Evolutionary conservation across 2,329 filamentous ascomycete species (phyloP).

Genomic region (Hymenoscyphus fraxineus): DNA sequence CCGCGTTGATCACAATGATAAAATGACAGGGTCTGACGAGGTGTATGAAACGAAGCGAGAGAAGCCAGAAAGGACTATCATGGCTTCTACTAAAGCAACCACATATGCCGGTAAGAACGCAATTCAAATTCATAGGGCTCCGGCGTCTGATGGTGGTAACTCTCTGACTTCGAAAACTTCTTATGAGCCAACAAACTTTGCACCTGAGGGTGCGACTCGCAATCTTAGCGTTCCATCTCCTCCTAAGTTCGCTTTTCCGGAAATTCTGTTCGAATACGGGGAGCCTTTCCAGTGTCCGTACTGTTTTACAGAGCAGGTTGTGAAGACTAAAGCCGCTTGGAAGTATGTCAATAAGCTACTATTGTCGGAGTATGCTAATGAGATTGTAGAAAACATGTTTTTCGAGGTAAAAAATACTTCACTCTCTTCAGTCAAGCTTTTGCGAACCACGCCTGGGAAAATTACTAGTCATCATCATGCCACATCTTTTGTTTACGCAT

Average conservation of each 20-base stretch:
- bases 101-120: slow-evolving; percentile 17
- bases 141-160: slow-evolving; percentile 13
- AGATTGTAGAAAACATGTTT: slow-evolving; percentile 30
- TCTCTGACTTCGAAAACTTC: slow-evolving; percentile 27
- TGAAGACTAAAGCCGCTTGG: slow-evolving; percentile 22
- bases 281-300: slow-evolving; percentile 27
- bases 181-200: slow-evolving; percentile 23
- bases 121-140: slow-evolving; percentile 2
- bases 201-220: background rate
- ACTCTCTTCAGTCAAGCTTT: background rate
- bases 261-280: slow-evolving; percentile 24
- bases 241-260: slow-evolving; percentile 24
- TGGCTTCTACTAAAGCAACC: slow-evolving; percentile 27
- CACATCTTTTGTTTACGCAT: no score
- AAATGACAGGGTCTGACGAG: slow-evolving; percentile 12
- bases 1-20: slow-evolving; percentile 31
- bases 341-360: slow-evolving; percentile 18
- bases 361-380: slow-evolving; percentile 1
- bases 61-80: slow-evolving; percentile 1
- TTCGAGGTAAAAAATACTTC: slow-evolving; percentile 15
- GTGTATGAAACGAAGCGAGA: background rate
- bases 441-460: background rate
- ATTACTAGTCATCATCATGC: no score
- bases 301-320: slow-evolving; percentile 25
- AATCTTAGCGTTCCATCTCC: slow-evolving; percentile 22